A percentile compares a stretch with the other conserved stretches of the same genome.
These are phyloP conservation scores for Exophiala mesophila DNA, from an alignment of 2,329 filamentous ascomycete genomes.

Conservation along the genomic window DNA sequence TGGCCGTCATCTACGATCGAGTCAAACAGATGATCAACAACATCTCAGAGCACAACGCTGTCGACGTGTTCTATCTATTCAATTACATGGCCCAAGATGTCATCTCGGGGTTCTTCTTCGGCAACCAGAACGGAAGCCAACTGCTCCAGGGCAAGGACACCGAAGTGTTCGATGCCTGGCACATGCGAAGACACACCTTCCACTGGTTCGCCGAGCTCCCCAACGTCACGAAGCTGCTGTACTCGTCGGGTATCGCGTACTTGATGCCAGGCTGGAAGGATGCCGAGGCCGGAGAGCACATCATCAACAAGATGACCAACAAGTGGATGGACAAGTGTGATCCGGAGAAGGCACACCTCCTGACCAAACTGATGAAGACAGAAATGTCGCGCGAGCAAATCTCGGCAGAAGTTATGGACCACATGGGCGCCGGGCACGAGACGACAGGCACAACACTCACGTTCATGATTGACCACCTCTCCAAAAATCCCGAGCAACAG, in stretches of 20 bases:
- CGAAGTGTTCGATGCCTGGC: constrained; percentile 11
- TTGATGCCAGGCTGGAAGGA: constrained; percentile 7
- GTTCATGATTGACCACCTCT: constrained; percentile 35
- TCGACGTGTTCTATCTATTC: constrained; percentile 9
- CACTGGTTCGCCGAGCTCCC: constrained; percentile 11
- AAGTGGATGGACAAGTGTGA: constrained; percentile 12
- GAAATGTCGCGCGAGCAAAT: constrained; percentile 7
- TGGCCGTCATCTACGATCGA: constrained; percentile 9
- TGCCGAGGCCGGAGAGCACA: constrained; percentile 3
- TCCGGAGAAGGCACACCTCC: constrained; percentile 7
- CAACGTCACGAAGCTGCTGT: constrained; percentile 5
- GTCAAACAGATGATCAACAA: constrained; percentile 10
- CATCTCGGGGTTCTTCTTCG: constrained; percentile 12
- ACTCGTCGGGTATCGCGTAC: constrained; percentile 8
- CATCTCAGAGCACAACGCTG: constrained; percentile 2
- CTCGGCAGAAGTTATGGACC: constrained; percentile 49
- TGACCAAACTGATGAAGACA: constrained; percentile 7
- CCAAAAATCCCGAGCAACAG: constrained; percentile 29
- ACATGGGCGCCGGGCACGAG: constrained; percentile 70
- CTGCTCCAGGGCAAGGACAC: constrained; percentile 9
- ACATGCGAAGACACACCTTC: constrained; percentile 9
- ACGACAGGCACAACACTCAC: constrained; percentile 59
- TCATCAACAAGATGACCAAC: constrained; percentile 10
- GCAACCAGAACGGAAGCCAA: constrained; percentile 9
- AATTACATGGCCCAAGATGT: constrained; percentile 11